These are phyloP conservation scores for Otatea glauca DNA, from an alignment of 176 grass and related monocot species.

Conservation along the genomic window DNA sequence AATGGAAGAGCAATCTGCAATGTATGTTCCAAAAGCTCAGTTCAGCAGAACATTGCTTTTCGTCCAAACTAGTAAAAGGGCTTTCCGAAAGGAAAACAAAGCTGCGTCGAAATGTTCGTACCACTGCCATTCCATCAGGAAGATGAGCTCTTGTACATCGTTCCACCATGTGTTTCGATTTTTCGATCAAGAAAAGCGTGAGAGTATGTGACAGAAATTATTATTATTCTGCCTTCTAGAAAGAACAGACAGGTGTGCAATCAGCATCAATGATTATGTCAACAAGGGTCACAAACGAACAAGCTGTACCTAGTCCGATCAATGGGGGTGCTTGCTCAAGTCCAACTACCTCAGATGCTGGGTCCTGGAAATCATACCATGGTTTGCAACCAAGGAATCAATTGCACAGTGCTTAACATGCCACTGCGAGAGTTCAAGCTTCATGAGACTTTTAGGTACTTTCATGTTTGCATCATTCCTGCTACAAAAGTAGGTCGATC, in stretches of 20 bases:
- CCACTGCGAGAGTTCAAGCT: background rate
- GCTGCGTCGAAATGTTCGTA: background rate
- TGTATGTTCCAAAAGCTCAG: background rate
- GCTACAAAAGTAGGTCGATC: too few species aligned
- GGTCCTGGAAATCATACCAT: slow-evolving; percentile 9
- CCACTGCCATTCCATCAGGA: background rate
- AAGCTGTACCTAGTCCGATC: background rate
- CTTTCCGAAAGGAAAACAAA: background rate
- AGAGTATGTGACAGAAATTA: background rate
- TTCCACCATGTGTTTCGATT: background rate
- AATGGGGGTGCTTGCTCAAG: background rate
- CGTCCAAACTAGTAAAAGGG: background rate
- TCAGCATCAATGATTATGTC: background rate
- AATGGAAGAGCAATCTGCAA: background rate
- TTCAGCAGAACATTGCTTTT: background rate
- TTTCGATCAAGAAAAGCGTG: slow-evolving; percentile 1
- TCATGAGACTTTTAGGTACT: background rate
- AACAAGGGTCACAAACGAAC: background rate
- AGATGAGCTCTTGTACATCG: background rate
- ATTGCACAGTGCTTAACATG: background rate
- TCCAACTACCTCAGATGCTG: background rate
- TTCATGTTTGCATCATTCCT: too few species aligned
- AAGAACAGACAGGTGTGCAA: background rate
- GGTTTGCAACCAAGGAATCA: background rate
- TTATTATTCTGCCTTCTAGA: background rate